Evolutionary conservation across 768 basidiomycete genomes (phyloP), one percentile per base, ranked within the genome.

Genomic region (Lactarius evosmus): DNA sequence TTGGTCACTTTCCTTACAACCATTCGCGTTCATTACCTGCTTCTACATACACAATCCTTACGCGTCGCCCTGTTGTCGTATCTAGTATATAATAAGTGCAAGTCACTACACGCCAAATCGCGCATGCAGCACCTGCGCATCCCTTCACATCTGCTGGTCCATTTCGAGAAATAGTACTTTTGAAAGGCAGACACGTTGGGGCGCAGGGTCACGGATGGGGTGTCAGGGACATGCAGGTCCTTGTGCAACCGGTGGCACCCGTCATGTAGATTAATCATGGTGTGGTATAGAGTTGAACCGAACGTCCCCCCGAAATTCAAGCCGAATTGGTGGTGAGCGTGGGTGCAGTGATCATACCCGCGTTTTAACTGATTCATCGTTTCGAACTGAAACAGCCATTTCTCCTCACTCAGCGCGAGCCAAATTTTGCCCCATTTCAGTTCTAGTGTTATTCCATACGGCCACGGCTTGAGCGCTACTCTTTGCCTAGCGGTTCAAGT

Each of bases 111-210:
- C 19, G 7, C n/a, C 52, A 40, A 50, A 53, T 54, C 9, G 25
- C 32, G 12, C 30, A 54, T 44, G n/a, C n/a, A n/a, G n/a, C n/a
- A 25, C n/a, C n/a, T n/a, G n/a, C n/a, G n/a, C n/a, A n/a, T n/a
- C n/a, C n/a, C n/a, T n/a, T n/a, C n/a, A n/a, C n/a, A n/a, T n/a
- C n/a, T n/a, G n/a, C n/a, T n/a, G n/a, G n/a, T n/a, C n/a, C n/a
- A n/a, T n/a, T 98, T 95, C 70, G 96, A 98, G 78, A 91, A 89
- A 78, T 94, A 93, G 70, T 77, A 85, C 57, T 96, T 95, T 79
- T 93, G 98, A 74, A 82, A 81, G 61, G 80, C 72, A 84, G 85
- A 71, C 83, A 95, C 63, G 81, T 77, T 62, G 83, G 83, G 6
- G 74, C 82, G 29, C 93, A 93, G 71, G 87, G 87, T 57, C 87